Base-by-base conservation (phyloP, 306 rosid species). In the Cucumis hystrix region DNA sequence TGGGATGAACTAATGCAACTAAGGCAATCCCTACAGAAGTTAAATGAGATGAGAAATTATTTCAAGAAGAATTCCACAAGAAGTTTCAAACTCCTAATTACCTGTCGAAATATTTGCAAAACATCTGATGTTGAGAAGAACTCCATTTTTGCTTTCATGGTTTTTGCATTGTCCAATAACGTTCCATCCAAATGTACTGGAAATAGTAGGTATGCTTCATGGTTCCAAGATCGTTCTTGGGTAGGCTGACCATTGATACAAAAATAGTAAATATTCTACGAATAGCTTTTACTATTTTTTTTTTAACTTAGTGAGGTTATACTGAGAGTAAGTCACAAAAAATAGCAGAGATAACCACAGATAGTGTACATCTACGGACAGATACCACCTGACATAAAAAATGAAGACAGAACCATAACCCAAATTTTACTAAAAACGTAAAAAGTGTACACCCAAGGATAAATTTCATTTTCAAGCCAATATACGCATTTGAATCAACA, bases 161-260 rank as follows among this genome's bases (percentile, higher is more conserved):
- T 81, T 76, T 89, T 87, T 23, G 96, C 90, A 88, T 89, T 91
- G 86, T 96, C 99, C 80, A 96, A 84, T 86, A 92, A 82, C 35
- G 99, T 96, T 84, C 98, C 99, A 76, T 92, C 99, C 89, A 96
- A 84, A 85, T 92, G 99, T 87, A 96, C 97, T 61, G 99, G 98
- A 91, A 96, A 96, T 78, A 96, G 80, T 80, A 96, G 83, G 84
- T 91, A 96, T 6, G 98, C 99, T 85, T 96, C 99, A 85, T 92
- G 93, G 83, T 77, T 88, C 99, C 97, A 89, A 78, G 99, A 89
- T 74, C 85, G 80, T 85, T 91, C 98, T 83, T 77, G 92, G 63
- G 98, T 86, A 81, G 92, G 82, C 99, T 96, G 52, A 89, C 68
- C 67, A 86, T 78, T 35, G 74, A 75, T 79, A 76, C 30, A 58